phyloP scores from a whole-genome alignment of 306 rosid genomes.

The Begonia masoniana region DNA sequence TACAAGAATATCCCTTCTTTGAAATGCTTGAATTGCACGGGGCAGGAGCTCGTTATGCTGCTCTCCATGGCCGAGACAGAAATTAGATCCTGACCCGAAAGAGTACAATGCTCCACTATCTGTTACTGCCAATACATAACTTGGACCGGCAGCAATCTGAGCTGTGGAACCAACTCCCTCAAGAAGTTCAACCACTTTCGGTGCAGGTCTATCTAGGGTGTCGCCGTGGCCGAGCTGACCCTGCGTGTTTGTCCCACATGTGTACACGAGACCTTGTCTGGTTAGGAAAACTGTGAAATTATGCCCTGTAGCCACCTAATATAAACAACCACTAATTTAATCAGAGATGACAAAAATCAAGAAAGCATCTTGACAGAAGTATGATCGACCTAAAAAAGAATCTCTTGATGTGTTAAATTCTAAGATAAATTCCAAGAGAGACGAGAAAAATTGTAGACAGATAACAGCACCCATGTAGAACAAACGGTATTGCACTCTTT shows the following conservation, averaged over 20 bases:
- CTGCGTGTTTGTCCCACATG: conserved; percentile 70
- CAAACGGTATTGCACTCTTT: no score
- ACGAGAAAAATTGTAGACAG: no score
- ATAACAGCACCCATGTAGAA: no score
- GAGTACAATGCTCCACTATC: conserved; percentile 64
- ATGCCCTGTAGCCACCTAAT: conserved; percentile 81
- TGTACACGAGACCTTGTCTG: conserved; percentile 64
- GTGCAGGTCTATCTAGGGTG: conserved; percentile 52
- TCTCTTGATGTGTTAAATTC: no score
- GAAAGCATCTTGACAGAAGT: no score
- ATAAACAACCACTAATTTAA: not conserved
- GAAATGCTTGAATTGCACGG: conserved; percentile 58
- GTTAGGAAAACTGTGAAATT: conserved; percentile 82
- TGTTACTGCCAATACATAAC: conserved; percentile 54
- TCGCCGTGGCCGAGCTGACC: conserved; percentile 96
- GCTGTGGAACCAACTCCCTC: conserved; percentile 35
- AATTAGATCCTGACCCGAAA: conserved; percentile 81
- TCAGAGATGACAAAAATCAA: no score
- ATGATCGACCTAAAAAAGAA: no score
- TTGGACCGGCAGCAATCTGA: conserved; percentile 83
- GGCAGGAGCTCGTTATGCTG: conserved; percentile 75
- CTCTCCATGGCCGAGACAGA: conserved; percentile 96
- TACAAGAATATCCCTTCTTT: conserved; percentile 54
- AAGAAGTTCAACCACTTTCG: conserved; percentile 51
- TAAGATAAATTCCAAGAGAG: no score